phyloP scores from a whole-genome alignment of 768 basidiomycete species.

The Saitozyma podzolica region DNA sequence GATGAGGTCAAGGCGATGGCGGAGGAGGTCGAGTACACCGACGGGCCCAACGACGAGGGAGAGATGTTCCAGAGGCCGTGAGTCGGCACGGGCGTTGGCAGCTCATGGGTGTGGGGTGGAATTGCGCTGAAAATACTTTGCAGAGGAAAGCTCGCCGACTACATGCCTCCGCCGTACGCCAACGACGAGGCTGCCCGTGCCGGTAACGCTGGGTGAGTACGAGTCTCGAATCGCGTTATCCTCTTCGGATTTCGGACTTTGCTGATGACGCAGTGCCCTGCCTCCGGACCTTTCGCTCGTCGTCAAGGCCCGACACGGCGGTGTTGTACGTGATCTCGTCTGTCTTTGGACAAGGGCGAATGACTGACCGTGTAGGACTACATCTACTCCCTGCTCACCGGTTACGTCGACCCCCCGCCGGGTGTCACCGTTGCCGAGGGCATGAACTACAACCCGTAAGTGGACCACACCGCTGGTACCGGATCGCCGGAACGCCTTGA shows the following conservation, averaged over 20 bases:
- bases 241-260: background rate
- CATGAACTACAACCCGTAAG: constrained; percentile 77
- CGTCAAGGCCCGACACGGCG: constrained; percentile 96
- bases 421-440: constrained; percentile 63
- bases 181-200: constrained; percentile 98
- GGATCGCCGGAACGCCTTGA: background rate
- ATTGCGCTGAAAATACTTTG: background rate
- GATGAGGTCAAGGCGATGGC: constrained; percentile 88
- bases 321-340: constrained; percentile 66
- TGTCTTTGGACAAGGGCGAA: background rate
- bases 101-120: background rate
- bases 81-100: constrained; percentile 14
- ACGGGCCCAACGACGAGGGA: constrained; percentile 89
- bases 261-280: constrained; percentile 63
- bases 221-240: background rate
- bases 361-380: constrained; percentile 68
- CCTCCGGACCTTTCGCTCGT: constrained; percentile 98
- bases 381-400: constrained; percentile 92
- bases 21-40: constrained; percentile 93
- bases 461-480: background rate
- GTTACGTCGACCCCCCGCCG: constrained; percentile 93
- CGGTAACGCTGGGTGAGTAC: constrained; percentile 67
- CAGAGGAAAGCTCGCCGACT: constrained; percentile 90
- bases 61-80: constrained; percentile 96
- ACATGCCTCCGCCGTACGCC: constrained; percentile 90